Evolutionary conservation across 2,329 filamentous ascomycete genomes (phyloP).

Genomic region (Alternaria ethzedia): DNA sequence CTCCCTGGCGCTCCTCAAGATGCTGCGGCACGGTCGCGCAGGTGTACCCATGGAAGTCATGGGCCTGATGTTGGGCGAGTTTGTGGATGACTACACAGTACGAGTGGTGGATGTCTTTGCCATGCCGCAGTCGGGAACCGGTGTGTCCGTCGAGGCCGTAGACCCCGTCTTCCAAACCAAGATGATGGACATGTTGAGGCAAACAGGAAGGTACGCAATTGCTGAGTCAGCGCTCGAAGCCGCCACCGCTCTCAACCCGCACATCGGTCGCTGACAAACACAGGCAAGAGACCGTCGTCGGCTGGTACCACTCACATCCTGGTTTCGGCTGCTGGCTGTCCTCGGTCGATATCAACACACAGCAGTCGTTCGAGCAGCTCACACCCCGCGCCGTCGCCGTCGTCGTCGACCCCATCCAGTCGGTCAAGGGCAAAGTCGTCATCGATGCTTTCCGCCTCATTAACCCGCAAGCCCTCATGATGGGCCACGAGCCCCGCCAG

Average conservation of each 20-base stretch:
- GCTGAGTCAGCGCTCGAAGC: neutral
- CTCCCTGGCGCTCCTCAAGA: slow-evolving; percentile 94
- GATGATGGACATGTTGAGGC: slow-evolving; percentile 99
- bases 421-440: slow-evolving; percentile 98
- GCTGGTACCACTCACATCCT: slow-evolving; percentile 99
- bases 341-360: slow-evolving; percentile 98
- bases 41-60: slow-evolving; percentile 99
- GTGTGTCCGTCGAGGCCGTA: slow-evolving; percentile 96
- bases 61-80: slow-evolving; percentile 98
- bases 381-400: slow-evolving; percentile 96
- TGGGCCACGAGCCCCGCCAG: slow-evolving; percentile 96
- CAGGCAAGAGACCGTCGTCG: slow-evolving; percentile 94
- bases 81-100: slow-evolving; percentile 98
- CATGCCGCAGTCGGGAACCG: slow-evolving; percentile 98
- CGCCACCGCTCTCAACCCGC: neutral
- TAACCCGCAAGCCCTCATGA: slow-evolving; percentile 96
- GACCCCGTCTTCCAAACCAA: slow-evolving; percentile 99
- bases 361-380: slow-evolving; percentile 99
- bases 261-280: slow-evolving; percentile 23
- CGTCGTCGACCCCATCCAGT: slow-evolving; percentile 98
- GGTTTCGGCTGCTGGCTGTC: slow-evolving; percentile 99
- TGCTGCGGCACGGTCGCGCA: slow-evolving; percentile 95
- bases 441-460: slow-evolving; percentile 99
- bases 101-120: slow-evolving; percentile 98
- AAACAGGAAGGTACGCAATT: slow-evolving; percentile 80